Evolutionary conservation across 108 stramenopile genomes (phyloP).

Genomic region (Chaetoceros muelleri): DNA sequence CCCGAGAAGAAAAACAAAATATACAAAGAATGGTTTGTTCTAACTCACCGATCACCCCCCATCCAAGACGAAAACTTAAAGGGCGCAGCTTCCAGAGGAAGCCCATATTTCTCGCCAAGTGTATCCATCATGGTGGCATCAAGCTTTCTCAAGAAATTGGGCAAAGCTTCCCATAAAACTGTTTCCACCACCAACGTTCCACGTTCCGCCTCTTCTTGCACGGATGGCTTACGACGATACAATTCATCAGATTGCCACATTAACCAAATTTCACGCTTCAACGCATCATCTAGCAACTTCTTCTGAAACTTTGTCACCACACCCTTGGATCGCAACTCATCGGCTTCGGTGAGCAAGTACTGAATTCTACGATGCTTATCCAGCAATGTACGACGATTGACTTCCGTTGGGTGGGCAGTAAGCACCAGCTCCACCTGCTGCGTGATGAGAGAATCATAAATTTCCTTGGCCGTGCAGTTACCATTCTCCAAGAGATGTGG

Average conservation of each 20-base stretch:
- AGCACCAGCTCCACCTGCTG: conserved; percentile 90
- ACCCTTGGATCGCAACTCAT: conserved; percentile 28
- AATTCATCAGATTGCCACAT: conserved; percentile 88
- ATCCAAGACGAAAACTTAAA: conserved; percentile 94
- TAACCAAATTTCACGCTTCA: conserved; percentile 62
- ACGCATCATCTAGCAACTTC: conserved; percentile 39
- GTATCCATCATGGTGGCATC: conserved; percentile 57
- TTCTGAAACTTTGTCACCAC: conserved; percentile 27
- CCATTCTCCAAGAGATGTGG: conserved; percentile 34
- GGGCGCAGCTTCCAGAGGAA: conserved; percentile 79
- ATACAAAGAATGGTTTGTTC: neutral
- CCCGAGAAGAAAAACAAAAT: neutral
- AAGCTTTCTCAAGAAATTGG: conserved; percentile 79
- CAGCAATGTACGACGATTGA: conserved; percentile 89
- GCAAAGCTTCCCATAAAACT: conserved; percentile 92
- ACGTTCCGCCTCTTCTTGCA: conserved; percentile 82
- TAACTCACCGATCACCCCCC: conserved; percentile 82
- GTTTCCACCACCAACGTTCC: conserved; percentile 91
- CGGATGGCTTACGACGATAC: conserved; percentile 85
- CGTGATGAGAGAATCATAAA: conserved; percentile 59
- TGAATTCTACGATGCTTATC: conserved; percentile 70
- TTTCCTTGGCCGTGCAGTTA: conserved; percentile 36
- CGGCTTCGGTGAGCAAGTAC: conserved; percentile 56
- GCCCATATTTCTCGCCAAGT: conserved; percentile 34
- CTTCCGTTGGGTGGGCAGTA: conserved; percentile 97